These are phyloP conservation scores for Excoecaria cochinchinensis DNA, from an alignment of 345 rosid genomes.

Conservation along the genomic window DNA sequence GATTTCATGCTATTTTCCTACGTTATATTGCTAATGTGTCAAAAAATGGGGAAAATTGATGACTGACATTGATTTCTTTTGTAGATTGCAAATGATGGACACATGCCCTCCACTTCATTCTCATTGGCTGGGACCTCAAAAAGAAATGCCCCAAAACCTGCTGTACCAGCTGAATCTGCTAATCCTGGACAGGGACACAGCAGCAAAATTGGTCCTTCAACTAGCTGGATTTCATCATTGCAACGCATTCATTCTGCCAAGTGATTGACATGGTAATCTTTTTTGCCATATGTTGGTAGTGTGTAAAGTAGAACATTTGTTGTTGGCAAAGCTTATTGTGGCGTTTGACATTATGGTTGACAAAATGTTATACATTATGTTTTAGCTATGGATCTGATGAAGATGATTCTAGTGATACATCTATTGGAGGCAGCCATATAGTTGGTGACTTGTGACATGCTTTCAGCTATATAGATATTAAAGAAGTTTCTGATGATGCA, in stretches of 20 bases:
- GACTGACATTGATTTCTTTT: constrained; percentile 19
- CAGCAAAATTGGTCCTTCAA: constrained; percentile 55
- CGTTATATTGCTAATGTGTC: neutral
- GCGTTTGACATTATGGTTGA: constrained; percentile 24
- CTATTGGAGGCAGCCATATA: constrained; percentile 32
- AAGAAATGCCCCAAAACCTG: constrained; percentile 51
- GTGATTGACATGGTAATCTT: constrained; percentile 48
- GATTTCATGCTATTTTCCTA: neutral
- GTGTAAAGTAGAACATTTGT: constrained; percentile 22
- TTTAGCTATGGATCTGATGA: constrained; percentile 32
- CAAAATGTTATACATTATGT: constrained; percentile 26
- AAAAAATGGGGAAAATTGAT: neutral
- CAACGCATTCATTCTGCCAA: constrained; percentile 66
- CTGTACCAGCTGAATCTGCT: constrained; percentile 51
- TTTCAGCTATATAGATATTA: constrained; percentile 29
- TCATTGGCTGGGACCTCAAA: constrained; percentile 61
- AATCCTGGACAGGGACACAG: constrained; percentile 51
- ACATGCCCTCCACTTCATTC: constrained; percentile 58
- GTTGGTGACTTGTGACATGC: constrained; percentile 32
- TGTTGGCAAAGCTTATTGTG: constrained; percentile 31
- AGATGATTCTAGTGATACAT: constrained; percentile 35
- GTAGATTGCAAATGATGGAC: constrained; percentile 43
- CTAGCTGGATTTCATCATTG: constrained; percentile 76
- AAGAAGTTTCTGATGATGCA: constrained; percentile 31
- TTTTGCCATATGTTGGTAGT: constrained; percentile 7